Evolutionary conservation across 306 rosid species (phyloP), one percentile per base, ranked within the genome.

Genomic region (Gynostemma pentaphyllum): DNA sequence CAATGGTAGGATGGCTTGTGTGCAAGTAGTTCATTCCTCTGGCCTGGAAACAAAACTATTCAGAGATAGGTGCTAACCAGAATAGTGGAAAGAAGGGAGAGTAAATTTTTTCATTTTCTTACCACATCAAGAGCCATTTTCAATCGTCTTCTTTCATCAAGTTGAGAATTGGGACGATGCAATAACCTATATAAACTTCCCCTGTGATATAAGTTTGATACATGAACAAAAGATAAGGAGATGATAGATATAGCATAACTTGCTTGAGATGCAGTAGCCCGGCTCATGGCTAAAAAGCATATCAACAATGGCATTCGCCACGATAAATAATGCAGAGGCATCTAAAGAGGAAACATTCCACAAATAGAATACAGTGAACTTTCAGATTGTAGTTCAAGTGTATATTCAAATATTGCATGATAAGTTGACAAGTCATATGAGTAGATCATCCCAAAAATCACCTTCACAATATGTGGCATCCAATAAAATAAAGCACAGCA

Each of bases 1-100:
- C 99, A 80, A 94, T 81, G 30, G 90, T 83, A 69, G 99, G 99
- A 72, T 94, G 82, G 82, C 99, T 81, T 11, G 97, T 86, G 72
- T 94, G 99, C 83, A 94, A 82, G 86, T 94, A 94, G 83, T 94
- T 94, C 99, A 94, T 94, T 82, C 99, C 99, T 75, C 86, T 94
- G 47, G 95, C 97, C 99, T 94, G 84, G 48, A 69, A 36, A 49
- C 42, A 37, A 50, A 37, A 24, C 12, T 15, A n/a, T 15, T 14
- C 14, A 15, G 53, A 24, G 50, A 41, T 27, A 66, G 44, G 14
- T 11, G 30, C 34, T n/a, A 26, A 22, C 45, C 57, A 52, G 37
- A 75, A 41, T 18, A 56, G 61, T 62, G 63, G 65, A 74, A 55
- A 66, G 24, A 71, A 27, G 39, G 47, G 19, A 68, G 15, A 60